A percentile compares a stretch with the other conserved stretches of the same genome.
These are phyloP conservation scores for Whalleya microplaca DNA, from an alignment of 2,329 filamentous ascomycete genomes.

Conservation along the genomic window DNA sequence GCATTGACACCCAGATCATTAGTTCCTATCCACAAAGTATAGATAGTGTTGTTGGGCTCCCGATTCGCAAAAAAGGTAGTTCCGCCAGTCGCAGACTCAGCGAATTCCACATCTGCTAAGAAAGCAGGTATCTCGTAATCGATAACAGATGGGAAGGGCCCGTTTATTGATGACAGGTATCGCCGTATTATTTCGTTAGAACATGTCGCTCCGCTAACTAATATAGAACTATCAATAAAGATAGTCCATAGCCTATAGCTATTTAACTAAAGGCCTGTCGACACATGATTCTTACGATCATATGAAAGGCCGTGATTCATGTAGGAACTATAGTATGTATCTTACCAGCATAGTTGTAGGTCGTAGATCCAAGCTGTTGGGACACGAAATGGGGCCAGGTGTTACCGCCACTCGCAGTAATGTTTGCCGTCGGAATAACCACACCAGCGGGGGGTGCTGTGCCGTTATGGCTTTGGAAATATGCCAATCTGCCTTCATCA, in stretches of 20 bases:
- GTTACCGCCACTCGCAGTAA: slow-evolving; percentile 66
- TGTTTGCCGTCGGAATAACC: slow-evolving; percentile 48
- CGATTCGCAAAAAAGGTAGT: no score
- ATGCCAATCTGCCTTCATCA: slow-evolving; percentile 69
- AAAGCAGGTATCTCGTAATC: slow-evolving; percentile 67
- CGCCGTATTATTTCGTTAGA: background rate
- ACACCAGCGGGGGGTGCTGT: slow-evolving; percentile 64
- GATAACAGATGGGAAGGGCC: slow-evolving; percentile 60
- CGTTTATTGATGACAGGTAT: slow-evolving; percentile 59
- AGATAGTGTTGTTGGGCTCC: no score
- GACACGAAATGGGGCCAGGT: slow-evolving; percentile 71
- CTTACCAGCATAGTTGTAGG: slow-evolving; percentile 66
- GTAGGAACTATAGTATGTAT: background rate
- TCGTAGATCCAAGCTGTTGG: slow-evolving; percentile 56
- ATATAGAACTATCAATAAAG: no score
- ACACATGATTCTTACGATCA: background rate
- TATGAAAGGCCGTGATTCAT: background rate
- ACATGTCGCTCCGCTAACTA: background rate
- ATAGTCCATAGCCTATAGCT: no score
- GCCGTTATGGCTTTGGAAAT: slow-evolving; percentile 63
- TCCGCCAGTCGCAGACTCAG: slow-evolving; percentile 15
- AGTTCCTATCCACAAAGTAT: no score
- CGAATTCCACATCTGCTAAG: slow-evolving; percentile 50
- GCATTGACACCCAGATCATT: no score
- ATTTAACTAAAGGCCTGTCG: no score